Evolutionary conservation across 768 basidiomycete genomes (phyloP).

Genomic region (Tulasnella calospora): DNA sequence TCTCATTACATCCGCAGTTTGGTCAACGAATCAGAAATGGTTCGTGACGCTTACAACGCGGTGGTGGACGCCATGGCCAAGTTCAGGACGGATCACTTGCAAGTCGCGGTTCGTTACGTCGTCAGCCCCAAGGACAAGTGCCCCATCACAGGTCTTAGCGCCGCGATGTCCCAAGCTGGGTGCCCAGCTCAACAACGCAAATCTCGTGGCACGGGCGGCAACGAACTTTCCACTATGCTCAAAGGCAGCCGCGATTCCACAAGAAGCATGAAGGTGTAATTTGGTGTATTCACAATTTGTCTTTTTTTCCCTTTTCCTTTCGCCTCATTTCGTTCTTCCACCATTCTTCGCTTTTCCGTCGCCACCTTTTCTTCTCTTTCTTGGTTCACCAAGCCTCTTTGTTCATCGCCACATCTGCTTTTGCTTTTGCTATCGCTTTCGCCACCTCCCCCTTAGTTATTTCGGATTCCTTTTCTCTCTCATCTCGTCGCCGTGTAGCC

Average conservation of each 20-base stretch:
- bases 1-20: constrained; percentile 59
- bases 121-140: constrained; percentile 25
- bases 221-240: constrained; percentile 23
- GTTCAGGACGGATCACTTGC: constrained; percentile 24
- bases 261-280: constrained; percentile 2
- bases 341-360: constrained; percentile 2
- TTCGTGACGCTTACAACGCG: constrained; percentile 5
- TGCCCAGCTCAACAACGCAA: constrained; percentile 17
- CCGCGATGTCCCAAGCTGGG: not conserved
- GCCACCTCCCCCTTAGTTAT: constrained; percentile 4
- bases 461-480: not conserved
- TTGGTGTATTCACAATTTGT: not conserved
- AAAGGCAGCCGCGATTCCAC: constrained; percentile 23
- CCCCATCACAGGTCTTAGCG: constrained; percentile 20
- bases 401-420: not conserved
- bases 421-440: not conserved
- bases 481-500: not conserved
- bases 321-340: not conserved
- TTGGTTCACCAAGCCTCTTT: not conserved
- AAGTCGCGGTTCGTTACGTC: constrained; percentile 26
- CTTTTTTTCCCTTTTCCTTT: not conserved
- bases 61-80: constrained; percentile 25
- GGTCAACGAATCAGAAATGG: constrained; percentile 35
- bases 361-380: constrained; percentile 1
- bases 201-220: constrained; percentile 25